A percentile compares a stretch with the other conserved stretches of the same genome.
Conservation (phyloP, 768 basidiomycete genomes). For the Clathrus columnatus region DNA sequence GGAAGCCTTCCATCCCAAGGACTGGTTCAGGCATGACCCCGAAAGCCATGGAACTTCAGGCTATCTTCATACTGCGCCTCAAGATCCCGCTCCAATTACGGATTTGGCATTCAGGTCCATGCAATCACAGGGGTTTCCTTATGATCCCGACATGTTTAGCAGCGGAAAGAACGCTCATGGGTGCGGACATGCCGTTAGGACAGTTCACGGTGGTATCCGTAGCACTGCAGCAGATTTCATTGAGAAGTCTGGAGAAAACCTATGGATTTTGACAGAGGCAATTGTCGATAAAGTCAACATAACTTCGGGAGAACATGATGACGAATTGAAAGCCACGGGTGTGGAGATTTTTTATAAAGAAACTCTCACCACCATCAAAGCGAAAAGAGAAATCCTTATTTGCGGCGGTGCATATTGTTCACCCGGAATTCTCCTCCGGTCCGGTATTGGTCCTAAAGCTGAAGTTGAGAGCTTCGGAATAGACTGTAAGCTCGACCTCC, state of each 20-base stretch:
- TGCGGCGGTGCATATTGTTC: constrained; percentile 16
- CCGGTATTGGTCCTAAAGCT: constrained; percentile 29
- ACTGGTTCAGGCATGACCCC: neutral
- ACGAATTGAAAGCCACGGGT: neutral
- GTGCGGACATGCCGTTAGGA: neutral
- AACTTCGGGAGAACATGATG: neutral
- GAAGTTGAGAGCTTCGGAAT: constrained; percentile 23
- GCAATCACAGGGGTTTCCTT: neutral
- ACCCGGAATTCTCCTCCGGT: constrained; percentile 31
- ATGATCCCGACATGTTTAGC: neutral
- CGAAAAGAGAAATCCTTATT: constrained; percentile 15
- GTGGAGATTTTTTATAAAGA: neutral
- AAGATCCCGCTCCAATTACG: neutral
- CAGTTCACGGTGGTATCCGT: too few relatives aligned
- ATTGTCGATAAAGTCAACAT: neutral
- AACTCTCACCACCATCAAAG: neutral
- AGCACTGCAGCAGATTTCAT: too few relatives aligned
- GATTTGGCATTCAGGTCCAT: neutral
- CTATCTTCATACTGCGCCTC: neutral
- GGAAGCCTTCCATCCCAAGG: neutral
- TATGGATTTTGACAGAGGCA: neutral
- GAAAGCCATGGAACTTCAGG: constrained; percentile 1
- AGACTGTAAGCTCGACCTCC: constrained; percentile 24
- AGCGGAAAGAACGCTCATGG: neutral
- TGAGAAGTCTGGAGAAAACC: neutral